A percentile compares a stretch with the other conserved stretches of the same genome.
Conservation (phyloP, 805 yeast genomes). For the Saccharomycopsis amapae region DNA sequence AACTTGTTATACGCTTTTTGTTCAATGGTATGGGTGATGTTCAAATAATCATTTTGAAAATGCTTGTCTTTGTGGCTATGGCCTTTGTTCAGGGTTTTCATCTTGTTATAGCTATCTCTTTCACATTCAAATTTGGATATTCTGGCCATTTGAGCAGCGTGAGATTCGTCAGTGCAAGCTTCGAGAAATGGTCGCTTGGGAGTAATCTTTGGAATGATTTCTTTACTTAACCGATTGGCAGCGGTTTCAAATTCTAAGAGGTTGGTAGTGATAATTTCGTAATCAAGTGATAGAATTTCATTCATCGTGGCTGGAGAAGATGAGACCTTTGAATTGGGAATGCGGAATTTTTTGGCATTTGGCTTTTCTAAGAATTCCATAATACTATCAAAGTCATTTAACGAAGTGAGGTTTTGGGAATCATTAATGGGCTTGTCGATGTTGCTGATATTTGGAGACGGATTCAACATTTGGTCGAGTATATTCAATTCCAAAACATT, state of each 20-base stretch:
- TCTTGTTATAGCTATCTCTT: constrained; percentile 9
- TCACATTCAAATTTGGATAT: constrained; percentile 9
- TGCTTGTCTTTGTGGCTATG: neutral
- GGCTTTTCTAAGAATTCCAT: no score
- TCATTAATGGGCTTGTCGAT: no score
- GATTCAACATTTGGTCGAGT: no score
- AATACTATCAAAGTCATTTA: no score
- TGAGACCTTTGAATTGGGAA: no score
- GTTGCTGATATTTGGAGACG: no score
- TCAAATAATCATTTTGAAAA: neutral
- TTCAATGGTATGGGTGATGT: constrained; percentile 1
- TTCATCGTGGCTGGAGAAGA: no score
- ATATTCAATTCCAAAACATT: no score
- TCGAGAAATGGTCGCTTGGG: constrained; percentile 38
- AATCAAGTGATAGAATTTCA: no score
- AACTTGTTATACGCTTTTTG: constrained; percentile 21
- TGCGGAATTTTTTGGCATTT: no score
- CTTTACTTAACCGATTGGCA: constrained; percentile 22
- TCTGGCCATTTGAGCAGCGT: constrained; percentile 13
- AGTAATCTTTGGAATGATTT: constrained; percentile 35
- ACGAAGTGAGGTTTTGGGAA: no score
- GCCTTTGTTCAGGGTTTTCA: neutral
- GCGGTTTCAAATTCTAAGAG: neutral
- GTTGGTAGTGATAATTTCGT: neutral
- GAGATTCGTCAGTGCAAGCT: constrained; percentile 38